Conservation (phyloP, 345 rosid genomes). For the Mallotus nudiflorus region DNA sequence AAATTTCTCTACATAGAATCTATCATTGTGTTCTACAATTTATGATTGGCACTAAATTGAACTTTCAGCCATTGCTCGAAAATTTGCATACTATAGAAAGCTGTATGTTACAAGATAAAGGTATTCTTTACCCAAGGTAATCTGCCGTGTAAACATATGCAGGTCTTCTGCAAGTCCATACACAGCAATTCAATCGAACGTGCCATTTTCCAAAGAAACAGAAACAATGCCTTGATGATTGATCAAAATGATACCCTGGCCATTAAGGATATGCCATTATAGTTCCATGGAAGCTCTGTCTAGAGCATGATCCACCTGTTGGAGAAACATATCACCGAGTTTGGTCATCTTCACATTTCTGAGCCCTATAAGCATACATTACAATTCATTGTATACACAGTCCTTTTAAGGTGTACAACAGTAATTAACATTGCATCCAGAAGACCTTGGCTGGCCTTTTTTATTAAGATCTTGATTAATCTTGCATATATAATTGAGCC, state of each 20-base stretch:
- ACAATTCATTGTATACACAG: neutral
- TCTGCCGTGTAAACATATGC: conserved; percentile 11
- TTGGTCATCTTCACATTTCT: neutral
- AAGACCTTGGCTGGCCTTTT: conserved; percentile 14
- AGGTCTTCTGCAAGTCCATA: conserved; percentile 17
- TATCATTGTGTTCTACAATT: too few species aligned
- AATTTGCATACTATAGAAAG: neutral
- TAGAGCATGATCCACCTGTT: neutral
- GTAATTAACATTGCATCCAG: conserved; percentile 3
- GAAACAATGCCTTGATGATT: conserved; percentile 3
- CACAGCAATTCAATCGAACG: conserved; percentile 2
- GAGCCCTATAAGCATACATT: neutral
- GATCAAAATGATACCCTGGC: conserved; percentile 12
- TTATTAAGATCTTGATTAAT: conserved; percentile 24
- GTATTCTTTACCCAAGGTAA: conserved; percentile 12
- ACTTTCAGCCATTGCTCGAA: neutral
- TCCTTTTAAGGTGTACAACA: conserved; percentile 8
- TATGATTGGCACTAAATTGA: neutral
- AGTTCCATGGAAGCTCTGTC: conserved; percentile 1
- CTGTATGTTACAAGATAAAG: neutral
- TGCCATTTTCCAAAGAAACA: conserved; percentile 8
- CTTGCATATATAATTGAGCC: conserved; percentile 53
- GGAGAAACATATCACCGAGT: neutral
- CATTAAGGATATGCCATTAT: neutral
- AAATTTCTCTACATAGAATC: too few species aligned